phyloP scores from a whole-genome alignment of 2,329 filamentous ascomycete genomes.

The Fusarium anthophilum region DNA sequence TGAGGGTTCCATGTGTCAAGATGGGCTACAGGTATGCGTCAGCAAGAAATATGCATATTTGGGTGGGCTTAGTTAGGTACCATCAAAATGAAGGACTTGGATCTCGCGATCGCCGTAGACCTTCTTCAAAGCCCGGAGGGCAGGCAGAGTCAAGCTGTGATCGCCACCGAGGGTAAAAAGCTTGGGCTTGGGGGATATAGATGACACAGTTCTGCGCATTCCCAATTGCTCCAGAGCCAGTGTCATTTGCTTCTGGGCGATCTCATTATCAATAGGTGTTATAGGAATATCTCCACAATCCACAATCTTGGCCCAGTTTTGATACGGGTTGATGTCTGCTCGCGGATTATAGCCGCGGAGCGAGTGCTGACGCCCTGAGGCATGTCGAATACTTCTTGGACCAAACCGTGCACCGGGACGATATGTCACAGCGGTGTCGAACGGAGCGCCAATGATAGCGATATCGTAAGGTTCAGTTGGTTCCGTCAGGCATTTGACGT shows the following conservation, averaged over 20 bases:
- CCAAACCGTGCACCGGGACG: slow-evolving; percentile 76
- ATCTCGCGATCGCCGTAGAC: slow-evolving; percentile 67
- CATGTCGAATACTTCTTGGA: slow-evolving; percentile 84
- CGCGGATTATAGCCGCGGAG: slow-evolving; percentile 83
- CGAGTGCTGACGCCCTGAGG: slow-evolving; percentile 80
- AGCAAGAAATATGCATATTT: neutral
- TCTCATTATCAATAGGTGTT: slow-evolving; percentile 84
- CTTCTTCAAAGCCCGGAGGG: slow-evolving; percentile 71
- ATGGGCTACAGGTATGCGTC: slow-evolving; percentile 56
- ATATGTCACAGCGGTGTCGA: slow-evolving; percentile 78
- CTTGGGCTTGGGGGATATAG: slow-evolving; percentile 56
- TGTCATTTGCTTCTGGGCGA: slow-evolving; percentile 86
- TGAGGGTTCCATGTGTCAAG: slow-evolving; percentile 87
- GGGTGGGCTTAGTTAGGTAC: too few species aligned
- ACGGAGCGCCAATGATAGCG: slow-evolving; percentile 76
- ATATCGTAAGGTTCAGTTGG: slow-evolving; percentile 74
- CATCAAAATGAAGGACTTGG: slow-evolving; percentile 78
- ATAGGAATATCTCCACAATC: slow-evolving; percentile 93
- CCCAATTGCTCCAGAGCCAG: slow-evolving; percentile 78
- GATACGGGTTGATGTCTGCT: slow-evolving; percentile 83
- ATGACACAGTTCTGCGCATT: slow-evolving; percentile 48
- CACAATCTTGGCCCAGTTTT: slow-evolving; percentile 80
- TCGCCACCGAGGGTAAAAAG: slow-evolving; percentile 80
- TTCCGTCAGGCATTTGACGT: slow-evolving; percentile 73
- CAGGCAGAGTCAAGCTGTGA: slow-evolving; percentile 76